Base-by-base conservation (phyloP, 75 land plant genomes). In the Selaginella moellendorffii region DNA sequence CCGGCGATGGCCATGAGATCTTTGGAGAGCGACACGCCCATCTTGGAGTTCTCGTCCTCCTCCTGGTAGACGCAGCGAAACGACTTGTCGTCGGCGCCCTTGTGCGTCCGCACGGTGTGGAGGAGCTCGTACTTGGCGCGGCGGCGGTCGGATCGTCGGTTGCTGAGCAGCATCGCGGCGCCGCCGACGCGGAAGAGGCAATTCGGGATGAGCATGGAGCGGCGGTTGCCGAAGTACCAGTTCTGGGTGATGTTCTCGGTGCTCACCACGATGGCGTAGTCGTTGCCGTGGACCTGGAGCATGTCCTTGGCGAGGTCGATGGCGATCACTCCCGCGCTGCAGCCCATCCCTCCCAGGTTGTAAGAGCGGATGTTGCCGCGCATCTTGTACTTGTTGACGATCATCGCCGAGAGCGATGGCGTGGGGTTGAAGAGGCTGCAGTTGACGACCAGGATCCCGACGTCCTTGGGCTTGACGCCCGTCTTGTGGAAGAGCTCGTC, bases 321-420 rank as follows among this genome's bases (percentile, higher is more conserved):
- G 5, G 87, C 79, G 25, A 90, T 86, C 25, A 90, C 24, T 1
- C 91, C 85, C 2, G 91, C 90, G 63, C 87, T 86, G 65, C 96
- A 90, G 0, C 96, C 96, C 96, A 90, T 90, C 0, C 96, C 96
- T 0, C 83, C 91, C 1, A 90, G 64, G 68, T 86, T 90, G 80
- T 72, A 83, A 71, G 81, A 81, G 65, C 81, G 62, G 2, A 90
- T 73, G 65, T 83, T 86, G 1, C 91, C 91, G 9, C 96, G 63
- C 96, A 90, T 86, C 70, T 86, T 83, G 71, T 90, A 90, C 67
- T 82, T 80, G 68, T 90, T 90, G 29, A 90, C 72, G 69, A 90
- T 79, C 96, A 90, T 86, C 28, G 91, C 87, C 0, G 90, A 78
- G 46, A 90, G 87, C 1, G 96, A 90, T 12, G 91, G 96, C 0